Base-by-base conservation (phyloP, 1,139 yeast genomes). In the Taphrina populina region DNA sequence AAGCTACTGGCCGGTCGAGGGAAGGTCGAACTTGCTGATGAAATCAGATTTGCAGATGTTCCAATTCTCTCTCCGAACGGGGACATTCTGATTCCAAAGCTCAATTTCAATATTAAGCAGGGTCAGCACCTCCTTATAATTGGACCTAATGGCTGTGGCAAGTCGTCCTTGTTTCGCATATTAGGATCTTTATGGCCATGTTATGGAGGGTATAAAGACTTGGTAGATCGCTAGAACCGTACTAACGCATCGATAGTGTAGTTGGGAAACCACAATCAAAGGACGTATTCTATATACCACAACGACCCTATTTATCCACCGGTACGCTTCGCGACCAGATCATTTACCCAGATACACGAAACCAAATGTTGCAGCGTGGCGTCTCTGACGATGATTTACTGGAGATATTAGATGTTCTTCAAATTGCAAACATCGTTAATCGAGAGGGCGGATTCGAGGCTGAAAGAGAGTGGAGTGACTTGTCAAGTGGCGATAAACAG, bases 91-190 rank as follows among this genome's bases (percentile, higher is more conserved):
- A 83, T 86, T 33, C 76, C 78, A 53, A 76, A 79, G 34, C 75
- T 90, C 63, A 75, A 80, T 39, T 88, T 90, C 69, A 76, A 82
- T 52, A 80, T 90, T 57, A 79, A 82, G 61, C 84, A 80, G 41
- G 96, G 96, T 29, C 84, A 88, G 58, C 95, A 90, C 69, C 74
- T 90, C 58, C 75, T 90, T 59, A 88, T 90, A 67, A 92, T 92
- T 5, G 97, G 96, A 0, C 96, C 96, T 6, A 90, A 90, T 67
- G 96, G 96, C 1, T 86, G 95, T 58, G 97, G 97, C 33, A 90
- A 90, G 70, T 88, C 96, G 0, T 88, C 96, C 0, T 72, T 90
- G 59, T 90, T 90, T 70, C 78, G 96, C 67, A 80, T 90, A 67
- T 76, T 90, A 51, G 96, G 96, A 56, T 96, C 96, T 0, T 75